phyloP scores from a whole-genome alignment of 441 rosid genomes.

The Eruca vesicaria region DNA sequence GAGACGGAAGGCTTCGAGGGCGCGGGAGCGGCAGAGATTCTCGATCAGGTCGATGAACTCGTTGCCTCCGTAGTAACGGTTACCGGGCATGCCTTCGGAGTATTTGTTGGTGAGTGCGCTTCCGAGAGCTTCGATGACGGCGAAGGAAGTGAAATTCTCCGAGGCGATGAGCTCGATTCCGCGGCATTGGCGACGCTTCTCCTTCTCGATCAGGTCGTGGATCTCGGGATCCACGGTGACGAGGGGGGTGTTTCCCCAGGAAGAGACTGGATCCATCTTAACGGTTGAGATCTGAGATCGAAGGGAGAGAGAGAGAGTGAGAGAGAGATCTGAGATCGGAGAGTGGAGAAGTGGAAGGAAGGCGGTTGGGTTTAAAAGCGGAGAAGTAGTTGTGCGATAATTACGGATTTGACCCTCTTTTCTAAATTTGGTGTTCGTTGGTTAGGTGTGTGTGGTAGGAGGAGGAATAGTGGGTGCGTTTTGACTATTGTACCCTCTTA shows the following conservation, averaged over 20 bases:
- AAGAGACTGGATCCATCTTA: conserved; percentile 72
- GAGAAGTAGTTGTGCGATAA: not conserved
- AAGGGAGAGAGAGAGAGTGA: not conserved
- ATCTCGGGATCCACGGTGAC: conserved; percentile 73
- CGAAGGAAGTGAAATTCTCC: conserved; percentile 98
- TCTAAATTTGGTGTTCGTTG: conserved; percentile 32
- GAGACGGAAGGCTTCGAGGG: conserved; percentile 70
- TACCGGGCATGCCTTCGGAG: conserved; percentile 98
- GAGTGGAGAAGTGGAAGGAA: not conserved
- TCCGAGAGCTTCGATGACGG: conserved; percentile 96
- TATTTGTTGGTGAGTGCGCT: conserved; percentile 93
- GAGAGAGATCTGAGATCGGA: conserved; percentile 22
- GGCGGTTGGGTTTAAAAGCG: conserved; percentile 23
- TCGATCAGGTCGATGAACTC: conserved; percentile 91
- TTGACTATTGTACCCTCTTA: conserved; percentile 3
- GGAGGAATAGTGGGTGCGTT: not conserved
- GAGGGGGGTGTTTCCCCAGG: conserved; percentile 78
- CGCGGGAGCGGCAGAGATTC: conserved; percentile 87
- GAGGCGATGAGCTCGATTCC: conserved; percentile 99
- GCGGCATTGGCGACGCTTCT: conserved; percentile 92
- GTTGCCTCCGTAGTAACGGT: conserved; percentile 94
- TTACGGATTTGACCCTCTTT: conserved; percentile 10
- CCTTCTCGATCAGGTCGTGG: conserved; percentile 93
- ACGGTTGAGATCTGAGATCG: conserved; percentile 15
- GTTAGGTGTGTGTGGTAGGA: conserved; percentile 36